These are phyloP conservation scores for Dendrobium catenatum DNA, from an alignment of 106 monocot genomes.

Conservation along the genomic window DNA sequence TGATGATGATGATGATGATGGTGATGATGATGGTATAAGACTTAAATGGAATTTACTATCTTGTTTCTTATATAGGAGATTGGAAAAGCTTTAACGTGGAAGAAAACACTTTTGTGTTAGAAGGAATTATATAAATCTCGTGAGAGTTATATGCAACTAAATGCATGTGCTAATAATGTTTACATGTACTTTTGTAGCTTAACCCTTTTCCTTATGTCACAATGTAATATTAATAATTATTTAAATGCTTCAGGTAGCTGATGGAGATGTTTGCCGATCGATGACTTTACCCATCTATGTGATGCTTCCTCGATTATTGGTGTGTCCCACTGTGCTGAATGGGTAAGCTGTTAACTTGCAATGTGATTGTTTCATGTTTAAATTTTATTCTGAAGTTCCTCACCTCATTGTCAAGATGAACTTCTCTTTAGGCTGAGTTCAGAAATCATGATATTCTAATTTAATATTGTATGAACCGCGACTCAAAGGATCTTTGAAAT, in stretches of 20 bases:
- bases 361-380: not conserved
- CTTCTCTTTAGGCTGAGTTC: not conserved
- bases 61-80: not conserved
- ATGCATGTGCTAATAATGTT: not conserved
- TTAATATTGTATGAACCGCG: not conserved
- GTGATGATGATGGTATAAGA: too few relatives aligned
- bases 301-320: slow-evolving; percentile 43
- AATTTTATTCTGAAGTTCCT: not conserved
- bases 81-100: not conserved
- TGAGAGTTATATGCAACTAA: not conserved
- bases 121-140: not conserved
- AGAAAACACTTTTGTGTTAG: too few relatives aligned
- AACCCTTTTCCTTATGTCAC: not conserved
- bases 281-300: slow-evolving; percentile 42
- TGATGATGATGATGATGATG: too few relatives aligned
- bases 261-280: slow-evolving; percentile 40
- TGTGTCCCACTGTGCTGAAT: slow-evolving; percentile 30
- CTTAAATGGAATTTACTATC: too few relatives aligned
- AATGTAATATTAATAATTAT: not conserved
- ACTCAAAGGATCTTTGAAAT: not conserved
- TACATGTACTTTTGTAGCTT: not conserved
- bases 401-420: not conserved
- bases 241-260: slow-evolving; percentile 34
- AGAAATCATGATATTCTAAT: not conserved
- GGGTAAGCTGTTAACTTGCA: slow-evolving; percentile 20